These are phyloP conservation scores for Pseudoturritis turrita DNA, from an alignment of 345 rosid genomes.

Conservation along the genomic window DNA sequence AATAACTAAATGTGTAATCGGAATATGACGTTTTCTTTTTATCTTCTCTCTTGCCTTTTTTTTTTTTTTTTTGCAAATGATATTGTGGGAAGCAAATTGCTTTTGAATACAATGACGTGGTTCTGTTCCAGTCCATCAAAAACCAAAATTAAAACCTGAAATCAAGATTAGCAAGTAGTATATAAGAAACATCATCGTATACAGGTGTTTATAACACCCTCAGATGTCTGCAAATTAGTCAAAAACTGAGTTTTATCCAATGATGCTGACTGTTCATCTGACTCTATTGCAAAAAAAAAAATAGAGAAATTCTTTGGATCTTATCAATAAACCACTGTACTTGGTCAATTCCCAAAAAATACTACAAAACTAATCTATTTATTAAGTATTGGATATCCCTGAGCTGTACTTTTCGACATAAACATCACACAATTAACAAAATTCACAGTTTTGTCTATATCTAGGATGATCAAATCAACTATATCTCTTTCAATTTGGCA, in stretches of 20 bases:
- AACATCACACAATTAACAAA: conserved; percentile 10
- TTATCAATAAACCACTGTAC: conserved; percentile 12
- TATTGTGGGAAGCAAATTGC: too few species aligned
- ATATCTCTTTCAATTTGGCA: conserved; percentile 5
- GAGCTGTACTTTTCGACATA: conserved; percentile 11
- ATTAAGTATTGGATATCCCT: not conserved
- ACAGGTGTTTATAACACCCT: too few species aligned
- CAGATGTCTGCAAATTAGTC: not conserved
- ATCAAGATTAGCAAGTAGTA: not conserved
- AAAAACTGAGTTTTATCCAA: not conserved
- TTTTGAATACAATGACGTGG: too few species aligned
- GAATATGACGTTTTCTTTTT: not conserved
- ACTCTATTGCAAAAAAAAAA: not conserved
- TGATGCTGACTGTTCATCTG: not conserved
- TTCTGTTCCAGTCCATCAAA: too few species aligned
- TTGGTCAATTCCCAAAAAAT: conserved; percentile 6
- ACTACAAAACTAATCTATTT: not conserved
- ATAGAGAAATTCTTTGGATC: not conserved
- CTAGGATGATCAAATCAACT: not conserved
- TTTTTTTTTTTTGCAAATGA: not conserved
- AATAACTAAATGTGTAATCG: not conserved
- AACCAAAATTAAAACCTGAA: too few species aligned
- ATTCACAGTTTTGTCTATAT: not conserved
- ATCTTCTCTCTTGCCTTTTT: not conserved
- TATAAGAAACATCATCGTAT: too few species aligned